Evolutionary conservation across 805 yeast species (phyloP), one percentile per base, ranked within the genome.

Genomic region (Peterozyma xylosa): DNA sequence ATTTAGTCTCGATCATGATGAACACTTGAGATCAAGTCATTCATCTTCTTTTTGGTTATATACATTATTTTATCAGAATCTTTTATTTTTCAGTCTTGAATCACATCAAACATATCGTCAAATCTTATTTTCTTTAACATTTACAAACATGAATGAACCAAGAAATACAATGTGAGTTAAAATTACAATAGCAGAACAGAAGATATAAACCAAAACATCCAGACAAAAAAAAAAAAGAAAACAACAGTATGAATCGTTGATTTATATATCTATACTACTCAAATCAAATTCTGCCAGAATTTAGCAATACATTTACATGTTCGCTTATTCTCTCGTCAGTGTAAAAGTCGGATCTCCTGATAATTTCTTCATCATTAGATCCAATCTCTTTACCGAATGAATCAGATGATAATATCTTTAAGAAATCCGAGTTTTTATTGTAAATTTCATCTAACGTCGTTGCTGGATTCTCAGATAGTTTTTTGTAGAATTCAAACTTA

Each of bases 391-490:
- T 57, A 2, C 64, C 56, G 45, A 64, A 57, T 27, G 68, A 61
- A 50, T 93, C 98, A 51, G 96, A 89, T 47, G 88, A 76, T 50
- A 93, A 71, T 11, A 91, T 85, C 64, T 85, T 89, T 56, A 93
- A 71, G 39, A 91, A 86, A 47, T 88, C 86, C 13, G 88, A 71
- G 60, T 93, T 95, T 37, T 88, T 82, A 37, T 80, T 83, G 48
- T 81, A 69, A 76, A 96, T 86, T 42, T 78, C 73, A 44, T 81
- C 70, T 52, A 93, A 65, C 53, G 88, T 86, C 18, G 72, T 72
- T 3, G 80, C 82, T 0, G 99, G 98, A 55, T 90, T 80, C 38
- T 82, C 73, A 35, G 86, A 71, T 47, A 93, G 68, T 49, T 80
- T 80, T 32, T 77, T 66, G 64, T 85, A 91, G 63, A 93, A 93